Percentiles rank a stretch among this genome's conserved stretches.
These are phyloP conservation scores for Calophaca sinica DNA, from an alignment of 306 rosid species.

Conservation along the genomic window DNA sequence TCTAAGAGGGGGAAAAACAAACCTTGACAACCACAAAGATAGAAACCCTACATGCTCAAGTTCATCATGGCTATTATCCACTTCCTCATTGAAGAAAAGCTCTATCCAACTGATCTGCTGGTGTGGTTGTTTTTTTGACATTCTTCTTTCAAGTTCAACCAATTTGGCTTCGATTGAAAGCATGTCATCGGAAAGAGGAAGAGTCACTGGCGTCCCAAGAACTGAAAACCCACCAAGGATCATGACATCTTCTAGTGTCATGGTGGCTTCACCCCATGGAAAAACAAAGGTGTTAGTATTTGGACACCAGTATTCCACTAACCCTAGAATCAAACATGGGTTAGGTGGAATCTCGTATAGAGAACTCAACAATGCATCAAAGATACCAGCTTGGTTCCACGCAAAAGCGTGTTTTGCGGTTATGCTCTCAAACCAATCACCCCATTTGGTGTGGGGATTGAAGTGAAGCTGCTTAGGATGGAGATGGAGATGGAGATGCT, in stretches of 20 bases:
- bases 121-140: slow-evolving; percentile 11
- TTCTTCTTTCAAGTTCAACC: background rate
- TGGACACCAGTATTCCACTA: slow-evolving; percentile 50
- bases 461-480: background rate
- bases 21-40: slow-evolving; percentile 52
- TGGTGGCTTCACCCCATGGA: slow-evolving; percentile 60
- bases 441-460: no score
- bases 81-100: slow-evolving; percentile 44
- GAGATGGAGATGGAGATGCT: no score
- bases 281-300: slow-evolving; percentile 58
- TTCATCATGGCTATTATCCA: slow-evolving; percentile 15
- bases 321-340: slow-evolving; percentile 38
- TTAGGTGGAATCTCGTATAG: slow-evolving; percentile 3
- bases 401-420: no score
- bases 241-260: slow-evolving; percentile 60
- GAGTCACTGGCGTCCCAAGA: slow-evolving; percentile 41
- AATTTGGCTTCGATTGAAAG: slow-evolving; percentile 22
- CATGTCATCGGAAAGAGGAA: slow-evolving; percentile 32
- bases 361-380: slow-evolving; percentile 53
- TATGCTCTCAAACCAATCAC: slow-evolving; percentile 22
- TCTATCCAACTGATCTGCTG: slow-evolving; percentile 45
- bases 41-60: slow-evolving; percentile 62
- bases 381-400: slow-evolving; percentile 34
- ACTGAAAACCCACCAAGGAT: slow-evolving; percentile 54
- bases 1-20: slow-evolving; percentile 33